Evolutionary conservation across 805 yeast species (phyloP).

Genomic region (Yamadazyma nakazawae): DNA sequence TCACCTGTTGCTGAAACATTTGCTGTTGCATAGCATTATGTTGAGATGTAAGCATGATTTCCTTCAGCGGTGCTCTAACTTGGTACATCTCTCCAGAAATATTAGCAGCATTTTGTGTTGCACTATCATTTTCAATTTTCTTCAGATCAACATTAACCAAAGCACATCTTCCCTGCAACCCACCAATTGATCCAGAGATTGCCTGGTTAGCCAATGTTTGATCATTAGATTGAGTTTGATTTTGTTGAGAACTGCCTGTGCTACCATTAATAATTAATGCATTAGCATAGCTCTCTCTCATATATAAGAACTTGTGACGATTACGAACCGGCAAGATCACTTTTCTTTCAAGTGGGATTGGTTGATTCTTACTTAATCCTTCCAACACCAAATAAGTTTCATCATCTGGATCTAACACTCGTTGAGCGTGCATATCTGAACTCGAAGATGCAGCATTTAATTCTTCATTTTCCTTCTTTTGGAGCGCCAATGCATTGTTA

Average conservation of each 20-base stretch:
- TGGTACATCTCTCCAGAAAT: conserved; percentile 56
- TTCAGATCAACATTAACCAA: conserved; percentile 61
- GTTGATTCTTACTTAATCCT: conserved; percentile 77
- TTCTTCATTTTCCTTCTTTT: conserved; percentile 63
- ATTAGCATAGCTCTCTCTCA: conserved; percentile 92
- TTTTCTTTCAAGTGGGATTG: conserved; percentile 79
- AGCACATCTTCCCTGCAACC: conserved; percentile 76
- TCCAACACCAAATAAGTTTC: conserved; percentile 89
- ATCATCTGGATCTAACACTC: conserved; percentile 77
- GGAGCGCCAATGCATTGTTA: conserved; percentile 75
- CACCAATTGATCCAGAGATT: conserved; percentile 57
- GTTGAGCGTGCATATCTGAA: conserved; percentile 24
- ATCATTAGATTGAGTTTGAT: conserved; percentile 19
- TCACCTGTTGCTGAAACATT: conserved; percentile 41
- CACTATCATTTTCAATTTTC: conserved; percentile 20
- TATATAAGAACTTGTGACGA: conserved; percentile 72
- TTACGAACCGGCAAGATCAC: conserved; percentile 66
- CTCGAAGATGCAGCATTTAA: conserved; percentile 21
- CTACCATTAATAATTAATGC: conserved; percentile 66
- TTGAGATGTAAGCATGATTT: conserved; percentile 40
- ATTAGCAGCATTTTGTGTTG: conserved; percentile 47
- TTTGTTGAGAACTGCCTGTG: conserved; percentile 22
- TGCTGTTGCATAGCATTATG: conserved; percentile 42
- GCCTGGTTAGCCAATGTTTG: conserved; percentile 46
- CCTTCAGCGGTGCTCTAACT: conserved; percentile 46